Base-by-base conservation (phyloP, 2,329 filamentous ascomycete genomes). In the Periconia sp. region DNA sequence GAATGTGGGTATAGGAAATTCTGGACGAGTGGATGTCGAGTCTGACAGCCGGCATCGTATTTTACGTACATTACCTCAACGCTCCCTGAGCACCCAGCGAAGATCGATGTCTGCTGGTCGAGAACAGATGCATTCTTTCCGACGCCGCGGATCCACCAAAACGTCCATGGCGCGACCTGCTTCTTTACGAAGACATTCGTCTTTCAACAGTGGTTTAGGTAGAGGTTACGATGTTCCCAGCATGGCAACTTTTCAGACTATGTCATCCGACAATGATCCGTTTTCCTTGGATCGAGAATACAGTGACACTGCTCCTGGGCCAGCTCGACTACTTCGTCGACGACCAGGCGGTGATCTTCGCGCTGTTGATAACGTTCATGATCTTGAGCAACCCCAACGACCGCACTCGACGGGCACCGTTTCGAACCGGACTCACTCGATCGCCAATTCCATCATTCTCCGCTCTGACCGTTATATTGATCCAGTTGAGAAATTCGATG, bases 191-290 rank as follows among this genome's bases (percentile, higher is more conserved):
- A 82, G 84, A 11, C 82, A 82, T 65, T 81, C 81, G 10, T 90
- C 87, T 0, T 83, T 83, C 47, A 81, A 84, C 17, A 88, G 85
- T 59, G 79, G 80, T 1, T 72, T 82, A 14, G 77, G 74, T 13
- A 77, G 76, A 13, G 79, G 76, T 20, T 79, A 79, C 10, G 83
- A 81, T 0, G 72, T 82, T 8, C 79, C 77, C 47, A 89, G 85
- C 64, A 83, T 88, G 50, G 84, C 87, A 64, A 85, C 83, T 2
- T 69, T 71, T 35, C 65, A 66, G 50, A 73, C 68, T 5, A 73
- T 74, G 66, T 77, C 75, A 11, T 78, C 76, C 1, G 63, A 71
- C 33, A 72, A 74, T 31, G 72, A 76, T 47, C 73, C 75, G 0
- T 72, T 75, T 45, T 70, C 66, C 45, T 59, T 75, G 3, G 73